phyloP scores from a whole-genome alignment of 2,329 filamentous ascomycete genomes.

The Alternaria sp. region DNA sequence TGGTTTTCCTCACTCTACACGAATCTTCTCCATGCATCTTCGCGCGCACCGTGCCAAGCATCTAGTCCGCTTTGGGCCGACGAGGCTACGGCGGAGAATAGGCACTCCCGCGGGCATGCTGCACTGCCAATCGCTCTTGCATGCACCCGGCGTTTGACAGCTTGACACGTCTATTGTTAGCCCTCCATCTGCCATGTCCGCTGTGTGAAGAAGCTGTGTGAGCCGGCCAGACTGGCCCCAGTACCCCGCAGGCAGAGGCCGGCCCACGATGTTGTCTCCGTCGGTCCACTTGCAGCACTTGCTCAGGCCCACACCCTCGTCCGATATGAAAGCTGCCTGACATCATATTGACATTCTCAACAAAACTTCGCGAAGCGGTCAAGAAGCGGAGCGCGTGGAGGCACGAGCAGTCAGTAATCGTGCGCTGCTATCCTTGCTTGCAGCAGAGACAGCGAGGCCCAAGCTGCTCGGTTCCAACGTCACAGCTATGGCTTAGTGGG shows the following conservation, averaged over 20 bases:
- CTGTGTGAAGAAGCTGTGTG: neutral
- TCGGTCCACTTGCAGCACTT: conserved; percentile 12
- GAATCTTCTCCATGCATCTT: conserved; percentile 10
- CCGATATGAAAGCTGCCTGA: conserved; percentile 23
- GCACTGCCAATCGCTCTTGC: conserved; percentile 13
- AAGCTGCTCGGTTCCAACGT: conserved; percentile 19
- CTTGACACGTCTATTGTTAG: conserved; percentile 2
- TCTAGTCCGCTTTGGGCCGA: conserved; percentile 21
- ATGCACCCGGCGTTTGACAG: neutral
- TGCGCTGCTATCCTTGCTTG: conserved; percentile 17
- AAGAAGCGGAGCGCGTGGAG: conserved; percentile 25
- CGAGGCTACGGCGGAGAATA: conserved; percentile 11
- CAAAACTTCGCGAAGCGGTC: conserved; percentile 17
- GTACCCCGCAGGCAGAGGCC: conserved; percentile 3
- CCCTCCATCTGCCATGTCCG: conserved; percentile 6
- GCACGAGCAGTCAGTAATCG: conserved; percentile 23
- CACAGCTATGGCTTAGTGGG: conserved; percentile 20
- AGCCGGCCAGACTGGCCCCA: conserved; percentile 5
- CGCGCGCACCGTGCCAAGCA: conserved; percentile 23
- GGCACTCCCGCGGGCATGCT: conserved; percentile 27
- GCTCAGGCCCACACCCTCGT: conserved; percentile 14
- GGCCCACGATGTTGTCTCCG: neutral
- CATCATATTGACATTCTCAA: conserved; percentile 28
- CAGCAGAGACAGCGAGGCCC: conserved; percentile 10
- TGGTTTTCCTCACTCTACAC: conserved; percentile 1